phyloP scores from a whole-genome alignment of 306 rosid species.

The Trifolium repens region DNA sequence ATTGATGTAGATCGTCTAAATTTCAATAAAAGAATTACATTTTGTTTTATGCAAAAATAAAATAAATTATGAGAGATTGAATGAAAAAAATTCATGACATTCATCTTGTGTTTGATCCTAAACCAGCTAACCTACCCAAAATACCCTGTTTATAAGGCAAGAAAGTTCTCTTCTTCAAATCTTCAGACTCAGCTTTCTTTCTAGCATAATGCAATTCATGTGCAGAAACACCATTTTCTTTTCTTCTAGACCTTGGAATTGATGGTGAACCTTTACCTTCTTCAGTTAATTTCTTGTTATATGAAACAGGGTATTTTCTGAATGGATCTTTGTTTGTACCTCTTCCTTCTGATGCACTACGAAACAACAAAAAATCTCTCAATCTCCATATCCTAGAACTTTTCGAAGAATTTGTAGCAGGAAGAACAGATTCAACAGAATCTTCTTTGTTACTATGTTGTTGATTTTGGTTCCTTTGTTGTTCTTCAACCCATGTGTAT shows the following conservation, averaged over 20 bases:
- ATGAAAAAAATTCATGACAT: neutral
- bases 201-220: conserved; percentile 74
- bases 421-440: neutral
- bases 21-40: conserved; percentile 40
- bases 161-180: conserved; percentile 82
- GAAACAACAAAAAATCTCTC: conserved; percentile 73
- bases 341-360: conserved; percentile 92
- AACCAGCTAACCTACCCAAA: conserved; percentile 73
- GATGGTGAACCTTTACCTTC: conserved; percentile 41
- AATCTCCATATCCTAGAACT: conserved; percentile 76
- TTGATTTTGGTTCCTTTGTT: neutral
- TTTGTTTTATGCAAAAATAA: neutral
- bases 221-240: conserved; percentile 57
- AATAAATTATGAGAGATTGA: neutral
- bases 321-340: conserved; percentile 67
- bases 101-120: conserved; percentile 50
- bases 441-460: conserved; percentile 38
- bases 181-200: conserved; percentile 74
- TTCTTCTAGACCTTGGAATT: conserved; percentile 40
- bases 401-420: conserved; percentile 43
- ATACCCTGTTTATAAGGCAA: conserved; percentile 92
- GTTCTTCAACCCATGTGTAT: conserved; percentile 57
- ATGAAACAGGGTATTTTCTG: conserved; percentile 51
- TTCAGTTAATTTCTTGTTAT: conserved; percentile 48
- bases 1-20: neutral